phyloP scores from a whole-genome alignment of 176 grass and related monocot genomes.

The Oryza nivara region DNA sequence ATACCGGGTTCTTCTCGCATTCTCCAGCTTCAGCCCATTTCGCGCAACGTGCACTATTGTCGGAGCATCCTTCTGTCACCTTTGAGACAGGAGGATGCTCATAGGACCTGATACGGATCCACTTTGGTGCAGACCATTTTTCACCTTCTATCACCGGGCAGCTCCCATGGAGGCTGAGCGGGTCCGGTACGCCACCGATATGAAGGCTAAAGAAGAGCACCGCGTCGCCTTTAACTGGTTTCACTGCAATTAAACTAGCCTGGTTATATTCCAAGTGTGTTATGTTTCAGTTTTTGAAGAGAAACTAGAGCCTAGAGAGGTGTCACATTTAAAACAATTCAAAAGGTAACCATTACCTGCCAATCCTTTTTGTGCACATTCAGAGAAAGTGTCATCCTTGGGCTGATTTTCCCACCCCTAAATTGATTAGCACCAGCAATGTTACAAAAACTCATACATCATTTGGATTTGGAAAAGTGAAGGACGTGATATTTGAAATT shows the following conservation, averaged over 20 bases:
- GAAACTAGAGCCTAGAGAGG: not conserved
- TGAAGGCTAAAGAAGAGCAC: constrained; percentile 65
- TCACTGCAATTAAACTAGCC: constrained; percentile 47
- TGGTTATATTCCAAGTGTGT: not conserved
- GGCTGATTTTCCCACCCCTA: constrained; percentile 52
- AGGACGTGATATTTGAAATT: not conserved
- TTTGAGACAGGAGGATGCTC: not conserved
- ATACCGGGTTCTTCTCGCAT: constrained; percentile 37
- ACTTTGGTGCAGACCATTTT: constrained; percentile 74
- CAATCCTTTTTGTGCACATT: constrained; percentile 53
- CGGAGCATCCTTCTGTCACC: not conserved
- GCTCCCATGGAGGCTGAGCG: constrained; percentile 58
- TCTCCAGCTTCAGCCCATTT: constrained; percentile 39
- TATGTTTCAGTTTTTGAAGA: constrained; percentile 12
- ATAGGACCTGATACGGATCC: constrained; percentile 52
- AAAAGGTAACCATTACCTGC: constrained; percentile 41
- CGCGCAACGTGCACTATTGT: constrained; percentile 31
- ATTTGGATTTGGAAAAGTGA: not conserved
- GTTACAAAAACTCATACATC: not conserved
- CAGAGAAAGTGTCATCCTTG: constrained; percentile 60
- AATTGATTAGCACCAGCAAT: not conserved
- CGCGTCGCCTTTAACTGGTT: constrained; percentile 60
- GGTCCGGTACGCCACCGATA: constrained; percentile 37
- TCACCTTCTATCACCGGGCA: constrained; percentile 66
- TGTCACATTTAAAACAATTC: not conserved